Conservation (phyloP, 2,329 filamentous ascomycete genomes). For the Alternaria sp. region DNA sequence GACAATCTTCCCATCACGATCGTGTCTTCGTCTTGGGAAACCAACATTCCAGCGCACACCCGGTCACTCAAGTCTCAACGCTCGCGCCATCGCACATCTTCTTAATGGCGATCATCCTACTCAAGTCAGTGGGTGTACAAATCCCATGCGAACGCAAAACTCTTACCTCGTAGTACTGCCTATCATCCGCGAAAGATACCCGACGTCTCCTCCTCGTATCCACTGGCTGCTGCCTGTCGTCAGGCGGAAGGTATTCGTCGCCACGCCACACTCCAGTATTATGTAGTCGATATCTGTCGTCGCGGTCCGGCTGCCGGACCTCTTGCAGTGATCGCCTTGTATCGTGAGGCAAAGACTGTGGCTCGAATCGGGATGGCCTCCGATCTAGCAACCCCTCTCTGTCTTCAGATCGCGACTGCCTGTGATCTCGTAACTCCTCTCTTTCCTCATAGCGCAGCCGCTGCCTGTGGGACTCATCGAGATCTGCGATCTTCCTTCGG, state of each 20-base stretch:
- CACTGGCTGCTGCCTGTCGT: neutral
- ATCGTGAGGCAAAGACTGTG: neutral
- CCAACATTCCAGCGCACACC: too few relatives aligned
- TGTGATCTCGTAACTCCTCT: neutral
- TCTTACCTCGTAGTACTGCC: neutral
- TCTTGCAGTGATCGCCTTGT: neutral
- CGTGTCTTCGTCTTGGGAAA: neutral
- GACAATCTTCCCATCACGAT: neutral
- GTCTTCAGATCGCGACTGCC: neutral
- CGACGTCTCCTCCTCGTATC: neutral
- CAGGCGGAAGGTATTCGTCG: neutral
- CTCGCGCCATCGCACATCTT: neutral
- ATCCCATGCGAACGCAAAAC: neutral
- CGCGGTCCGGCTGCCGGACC: neutral
- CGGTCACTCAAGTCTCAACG: neutral
- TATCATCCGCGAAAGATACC: neutral
- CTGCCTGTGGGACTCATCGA: neutral
- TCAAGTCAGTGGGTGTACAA: neutral
- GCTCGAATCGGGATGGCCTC: neutral
- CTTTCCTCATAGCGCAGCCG: neutral
- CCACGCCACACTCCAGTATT: neutral
- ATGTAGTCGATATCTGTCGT: neutral
- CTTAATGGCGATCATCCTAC: neutral
- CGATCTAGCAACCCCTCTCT: neutral
- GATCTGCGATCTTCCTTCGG: slow-evolving; percentile 23